These are phyloP conservation scores for Aspergillus cavernicola DNA, from an alignment of 495 filamentous ascomycete species.

Conservation along the genomic window DNA sequence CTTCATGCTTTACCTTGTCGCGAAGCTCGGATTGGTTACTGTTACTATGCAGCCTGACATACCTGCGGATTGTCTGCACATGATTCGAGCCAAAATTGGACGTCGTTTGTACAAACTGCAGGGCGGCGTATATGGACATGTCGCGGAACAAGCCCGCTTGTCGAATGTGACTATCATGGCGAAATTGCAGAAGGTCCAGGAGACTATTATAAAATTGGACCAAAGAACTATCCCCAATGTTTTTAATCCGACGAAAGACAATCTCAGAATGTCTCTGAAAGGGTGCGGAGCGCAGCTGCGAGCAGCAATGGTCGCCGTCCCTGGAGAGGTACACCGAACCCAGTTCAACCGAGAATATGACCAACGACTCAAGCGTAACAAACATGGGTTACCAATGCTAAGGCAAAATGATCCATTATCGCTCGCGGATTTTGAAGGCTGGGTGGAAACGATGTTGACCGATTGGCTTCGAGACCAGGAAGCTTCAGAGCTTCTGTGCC, in stretches of 20 bases:
- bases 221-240: slow-evolving; percentile 1
- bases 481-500: slow-evolving; percentile 16
- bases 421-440: slow-evolving; percentile 30
- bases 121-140: neutral
- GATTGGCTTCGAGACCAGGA: slow-evolving; percentile 25
- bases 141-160: neutral
- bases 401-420: slow-evolving; percentile 6
- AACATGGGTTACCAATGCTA: neutral
- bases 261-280: too few species aligned
- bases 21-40: slow-evolving; percentile 17
- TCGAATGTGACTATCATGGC: neutral
- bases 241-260: too few species aligned
- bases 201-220: neutral
- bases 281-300: too few species aligned
- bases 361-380: too few species aligned
- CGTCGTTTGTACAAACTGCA: slow-evolving; percentile 44
- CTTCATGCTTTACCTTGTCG: slow-evolving; percentile 45
- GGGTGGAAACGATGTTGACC: slow-evolving; percentile 32
- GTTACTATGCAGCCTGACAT: slow-evolving; percentile 27
- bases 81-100: slow-evolving; percentile 46
- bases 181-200: neutral
- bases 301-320: too few species aligned
- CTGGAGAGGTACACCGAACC: too few species aligned
- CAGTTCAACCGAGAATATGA: too few species aligned
- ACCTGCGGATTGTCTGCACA: slow-evolving; percentile 30